phyloP scores from a whole-genome alignment of 768 basidiomycete species.

The Antrodiella citrinella region DNA sequence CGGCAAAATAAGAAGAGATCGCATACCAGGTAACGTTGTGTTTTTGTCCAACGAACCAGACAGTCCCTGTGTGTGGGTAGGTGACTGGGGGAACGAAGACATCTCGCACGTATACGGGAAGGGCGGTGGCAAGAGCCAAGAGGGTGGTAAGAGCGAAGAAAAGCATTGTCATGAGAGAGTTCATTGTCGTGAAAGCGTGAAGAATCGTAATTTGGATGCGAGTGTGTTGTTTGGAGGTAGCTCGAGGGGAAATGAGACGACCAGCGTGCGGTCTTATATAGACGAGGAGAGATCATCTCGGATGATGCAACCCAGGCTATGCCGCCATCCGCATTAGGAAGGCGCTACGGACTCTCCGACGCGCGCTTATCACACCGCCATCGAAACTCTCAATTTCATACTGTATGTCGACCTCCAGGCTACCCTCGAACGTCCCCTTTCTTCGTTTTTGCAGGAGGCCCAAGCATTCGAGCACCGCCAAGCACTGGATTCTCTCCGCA shows the following conservation, averaged over 20 bases:
- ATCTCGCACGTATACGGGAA: constrained; percentile 31
- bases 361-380: too few species aligned
- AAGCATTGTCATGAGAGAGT: constrained; percentile 10
- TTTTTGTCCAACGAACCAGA: constrained; percentile 37
- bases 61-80: constrained; percentile 30
- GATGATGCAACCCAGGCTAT: too few species aligned
- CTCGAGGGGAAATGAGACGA: neutral
- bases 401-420: too few species aligned
- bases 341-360: too few species aligned
- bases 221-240: neutral
- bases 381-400: too few species aligned
- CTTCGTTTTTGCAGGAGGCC: too few species aligned
- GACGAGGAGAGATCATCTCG: too few species aligned
- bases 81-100: constrained; percentile 42
- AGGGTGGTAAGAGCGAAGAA: constrained; percentile 14
- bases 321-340: too few species aligned
- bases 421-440: too few species aligned
- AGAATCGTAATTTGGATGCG: neutral
- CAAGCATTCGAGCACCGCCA: too few species aligned
- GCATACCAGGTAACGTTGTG: constrained; percentile 46
- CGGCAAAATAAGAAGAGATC: neutral
- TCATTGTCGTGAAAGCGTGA: constrained; percentile 12
- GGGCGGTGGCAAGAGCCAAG: constrained; percentile 19
- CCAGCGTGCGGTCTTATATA: neutral
- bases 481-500: too few species aligned